Conservation (phyloP, 495 filamentous ascomycete genomes). For the Tuber aestivum region DNA sequence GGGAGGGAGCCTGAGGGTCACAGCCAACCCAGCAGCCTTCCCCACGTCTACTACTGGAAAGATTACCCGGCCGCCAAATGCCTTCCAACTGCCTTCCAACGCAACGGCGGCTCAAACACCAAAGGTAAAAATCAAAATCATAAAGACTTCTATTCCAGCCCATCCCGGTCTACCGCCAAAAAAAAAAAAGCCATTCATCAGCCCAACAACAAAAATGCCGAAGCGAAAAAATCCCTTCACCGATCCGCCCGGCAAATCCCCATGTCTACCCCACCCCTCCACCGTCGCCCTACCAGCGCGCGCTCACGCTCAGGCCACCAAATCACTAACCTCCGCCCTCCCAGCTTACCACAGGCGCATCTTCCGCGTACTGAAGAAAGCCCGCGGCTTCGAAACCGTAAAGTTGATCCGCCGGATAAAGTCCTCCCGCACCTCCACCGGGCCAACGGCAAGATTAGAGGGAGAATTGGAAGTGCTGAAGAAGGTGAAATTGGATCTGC, state of each 20-base stretch:
- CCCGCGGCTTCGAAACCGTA: slow-evolving; percentile 83
- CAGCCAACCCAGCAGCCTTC: too few relatives aligned
- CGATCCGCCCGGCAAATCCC: neutral
- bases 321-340: slow-evolving; percentile 6
- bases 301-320: slow-evolving; percentile 2
- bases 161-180: neutral
- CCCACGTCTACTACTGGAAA: too few relatives aligned
- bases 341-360: slow-evolving; percentile 53
- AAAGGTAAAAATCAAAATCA: too few relatives aligned
- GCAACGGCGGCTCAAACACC: too few relatives aligned
- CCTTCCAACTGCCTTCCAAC: neutral
- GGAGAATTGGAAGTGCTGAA: slow-evolving; percentile 46
- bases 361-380: slow-evolving; percentile 64
- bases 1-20: too few relatives aligned
- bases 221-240: slow-evolving; percentile 37
- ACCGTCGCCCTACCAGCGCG: slow-evolving; percentile 16
- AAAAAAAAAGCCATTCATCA: neutral
- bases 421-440: slow-evolving; percentile 44
- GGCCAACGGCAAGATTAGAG: slow-evolving; percentile 30
- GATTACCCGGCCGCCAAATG: slow-evolving; percentile 21
- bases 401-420: slow-evolving; percentile 73
- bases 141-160: too few relatives aligned
- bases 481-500: slow-evolving; percentile 48
- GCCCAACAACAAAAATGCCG: slow-evolving; percentile 9
- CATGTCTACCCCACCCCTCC: slow-evolving; percentile 10